Evolutionary conservation across 352 stramenopile species (phyloP), one percentile per base, ranked within the genome.

Genomic region (Thraustochytrium striatum): DNA sequence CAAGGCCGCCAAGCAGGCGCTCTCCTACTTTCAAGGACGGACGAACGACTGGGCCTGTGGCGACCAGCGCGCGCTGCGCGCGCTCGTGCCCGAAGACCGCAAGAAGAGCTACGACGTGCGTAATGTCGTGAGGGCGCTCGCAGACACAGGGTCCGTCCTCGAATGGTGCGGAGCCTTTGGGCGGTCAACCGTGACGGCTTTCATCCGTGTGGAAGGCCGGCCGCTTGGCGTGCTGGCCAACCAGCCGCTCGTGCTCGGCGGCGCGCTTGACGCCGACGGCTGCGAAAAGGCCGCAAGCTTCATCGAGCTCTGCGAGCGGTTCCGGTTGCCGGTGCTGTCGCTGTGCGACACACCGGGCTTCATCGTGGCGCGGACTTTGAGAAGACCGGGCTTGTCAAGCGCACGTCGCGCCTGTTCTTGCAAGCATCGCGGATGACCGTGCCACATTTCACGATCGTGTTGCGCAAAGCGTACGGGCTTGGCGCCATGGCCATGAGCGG

Each of bases 401-500:
- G 84, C 21, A 57, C 28, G 7, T 47, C 68, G 33, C 38, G 75
- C 25, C 57, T 83, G 32, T 83, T 82, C 39, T 39, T 59, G 19
- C 59, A 68, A 8, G 47, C 43, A 19, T 78, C 72, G 8, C 41
- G 28, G 7, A 47, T 83, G 41, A 69, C 62, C 28, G 79, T 69
- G 38, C 68, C 65, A n/a, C 35, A 81, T 19, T 68, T 83, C 16
- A 78, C 79, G 2, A 78, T 83, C 33, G 80, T 83, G 0, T 36
- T 82, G 72, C 68, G 79, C 30, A 83, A 83, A 32, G 69, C 58
- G 3, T 82, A 83, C 43, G 79, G 79, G 1, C 78, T 83, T 8
- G 79, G 79, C 9, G 79, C 79, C 28, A 83, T 83, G 78, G 79
- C 79, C 2, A 82, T 83, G 53, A 78, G 73, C 30, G 79, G 79